Conservation (phyloP, 2,329 filamentous ascomycete genomes). For the Fusarium marasasianum region DNA sequence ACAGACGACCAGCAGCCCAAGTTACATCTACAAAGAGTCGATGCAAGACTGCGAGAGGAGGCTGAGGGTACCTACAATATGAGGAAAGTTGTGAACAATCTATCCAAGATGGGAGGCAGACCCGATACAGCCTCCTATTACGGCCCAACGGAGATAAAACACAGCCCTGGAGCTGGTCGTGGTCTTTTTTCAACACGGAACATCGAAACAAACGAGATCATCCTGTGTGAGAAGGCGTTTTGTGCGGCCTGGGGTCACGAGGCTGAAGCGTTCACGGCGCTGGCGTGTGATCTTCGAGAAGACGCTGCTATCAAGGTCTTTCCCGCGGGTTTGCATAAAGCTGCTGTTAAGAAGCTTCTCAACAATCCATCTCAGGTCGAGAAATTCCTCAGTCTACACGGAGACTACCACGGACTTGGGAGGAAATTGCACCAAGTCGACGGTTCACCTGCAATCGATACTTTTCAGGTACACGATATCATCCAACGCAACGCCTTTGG, state of each 20-base stretch:
- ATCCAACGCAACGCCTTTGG: conserved; percentile 49
- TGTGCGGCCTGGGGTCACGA: conserved; percentile 47
- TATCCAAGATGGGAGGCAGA: conserved; percentile 43
- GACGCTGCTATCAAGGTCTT: conserved; percentile 42
- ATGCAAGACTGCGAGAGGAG: conserved; percentile 41
- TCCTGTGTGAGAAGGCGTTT: conserved; percentile 50
- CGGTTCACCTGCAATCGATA: conserved; percentile 39
- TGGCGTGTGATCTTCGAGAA: conserved; percentile 48
- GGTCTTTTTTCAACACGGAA: conserved; percentile 50
- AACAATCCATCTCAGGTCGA: conserved; percentile 41
- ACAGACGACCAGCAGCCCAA: conserved; percentile 34
- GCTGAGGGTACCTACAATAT: conserved; percentile 36
- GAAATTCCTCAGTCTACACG: conserved; percentile 36
- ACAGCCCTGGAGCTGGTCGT: conserved; percentile 44
- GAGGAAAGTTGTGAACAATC: conserved; percentile 25
- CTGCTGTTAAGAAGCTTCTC: conserved; percentile 40
- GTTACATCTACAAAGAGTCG: conserved; percentile 29
- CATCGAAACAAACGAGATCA: conserved; percentile 44
- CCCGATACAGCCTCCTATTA: conserved; percentile 45
- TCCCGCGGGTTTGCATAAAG: conserved; percentile 45
- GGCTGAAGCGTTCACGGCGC: conserved; percentile 40
- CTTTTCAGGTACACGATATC: conserved; percentile 48
- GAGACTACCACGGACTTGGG: conserved; percentile 42
- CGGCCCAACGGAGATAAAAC: conserved; percentile 39
- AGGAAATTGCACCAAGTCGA: conserved; percentile 38